phyloP scores from a whole-genome alignment of 495 filamentous ascomycete genomes.

The Penicillium ochrochloron region DNA sequence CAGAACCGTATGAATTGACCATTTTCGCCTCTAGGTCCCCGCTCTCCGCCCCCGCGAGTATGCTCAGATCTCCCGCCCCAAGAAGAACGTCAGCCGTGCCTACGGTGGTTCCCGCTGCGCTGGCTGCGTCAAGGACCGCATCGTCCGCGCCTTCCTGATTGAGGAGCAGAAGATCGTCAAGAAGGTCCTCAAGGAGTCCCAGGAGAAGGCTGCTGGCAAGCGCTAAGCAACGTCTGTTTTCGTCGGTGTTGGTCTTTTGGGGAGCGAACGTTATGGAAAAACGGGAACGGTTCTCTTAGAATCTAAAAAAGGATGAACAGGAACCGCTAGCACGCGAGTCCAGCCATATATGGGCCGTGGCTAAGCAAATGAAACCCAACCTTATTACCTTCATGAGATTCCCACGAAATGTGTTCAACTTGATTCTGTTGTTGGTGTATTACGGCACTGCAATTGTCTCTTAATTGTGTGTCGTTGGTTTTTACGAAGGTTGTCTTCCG shows the following conservation, averaged over 20 bases:
- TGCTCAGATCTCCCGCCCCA: constrained; percentile 90
- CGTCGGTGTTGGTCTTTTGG: constrained; percentile 50
- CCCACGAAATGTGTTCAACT: constrained; percentile 26
- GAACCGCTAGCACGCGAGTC: constrained; percentile 38
- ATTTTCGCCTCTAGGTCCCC: constrained; percentile 67
- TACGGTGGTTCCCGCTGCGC: constrained; percentile 98
- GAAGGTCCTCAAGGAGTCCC: constrained; percentile 97
- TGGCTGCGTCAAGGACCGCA: constrained; percentile 96
- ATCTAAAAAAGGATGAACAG: constrained; percentile 40
- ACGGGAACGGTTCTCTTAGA: constrained; percentile 41
- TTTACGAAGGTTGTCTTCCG: not conserved
- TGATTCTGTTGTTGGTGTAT: not conserved
- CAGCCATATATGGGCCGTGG: constrained; percentile 25
- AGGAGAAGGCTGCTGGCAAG: constrained; percentile 69
- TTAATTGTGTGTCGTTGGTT: not conserved
- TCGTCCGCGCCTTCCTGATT: constrained; percentile 96
- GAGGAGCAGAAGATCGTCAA: constrained; percentile 99
- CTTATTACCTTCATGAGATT: constrained; percentile 42
- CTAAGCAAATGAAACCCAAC: constrained; percentile 42
- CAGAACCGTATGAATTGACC: constrained; percentile 29
- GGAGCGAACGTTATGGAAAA: constrained; percentile 50
- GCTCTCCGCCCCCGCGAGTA: constrained; percentile 98
- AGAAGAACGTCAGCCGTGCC: constrained; percentile 98
- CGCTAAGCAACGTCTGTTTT: constrained; percentile 49
- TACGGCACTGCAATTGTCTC: not conserved